Base-by-base conservation (phyloP, 1,284 basidiomycete species). In the Rhizopogon parksii region DNA sequence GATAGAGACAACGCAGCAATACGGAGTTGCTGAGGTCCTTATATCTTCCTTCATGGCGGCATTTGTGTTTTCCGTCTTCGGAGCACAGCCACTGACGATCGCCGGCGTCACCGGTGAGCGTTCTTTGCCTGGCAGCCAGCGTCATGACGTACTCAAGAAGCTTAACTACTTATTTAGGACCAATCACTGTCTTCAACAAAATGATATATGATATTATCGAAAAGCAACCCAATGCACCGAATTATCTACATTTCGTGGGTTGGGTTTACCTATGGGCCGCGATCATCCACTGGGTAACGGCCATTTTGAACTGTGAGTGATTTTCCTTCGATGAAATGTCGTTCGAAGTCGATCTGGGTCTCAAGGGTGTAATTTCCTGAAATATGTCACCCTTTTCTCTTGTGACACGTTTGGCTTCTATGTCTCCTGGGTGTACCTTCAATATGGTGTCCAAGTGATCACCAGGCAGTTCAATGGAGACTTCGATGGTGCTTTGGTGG, bases 231-330 rank as follows among this genome's bases (percentile, higher is more conserved):
- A 73, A 84, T 55, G 72, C 81, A 6, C 88, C 88, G 5, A 68
- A 82, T 57, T 95, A 93, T 60, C 77, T 94, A 6, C 87, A 91
- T 51, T 95, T 95, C 60, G 79, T 94, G 15, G 89, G 89, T 12
- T 95, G 92, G 93, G 86, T 92, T 0, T 91, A 93, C 64, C 76
- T 95, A 1, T 96, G 95, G 94, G 90, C 82, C 11, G 94, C 95
- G 0, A 92, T 94, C 39, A 76, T 95, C 52, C 95, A 97, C 64
- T 95, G 90, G 82, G 66, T 93, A 43, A 88, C 89, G 6, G 91
- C 95, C 2, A 70, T 85, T 4, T 75, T 92, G 43, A 96, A 97
- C 59, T 86, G 88, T 83, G 56, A 59, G 83, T 68, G 4, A 19
- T 6, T 17, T 32, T 32, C 7, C 43, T 3, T 40, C 21, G 19